Evolutionary conservation across 805 yeast species (phyloP).

Genomic region (Blastobotrys terrestris): DNA sequence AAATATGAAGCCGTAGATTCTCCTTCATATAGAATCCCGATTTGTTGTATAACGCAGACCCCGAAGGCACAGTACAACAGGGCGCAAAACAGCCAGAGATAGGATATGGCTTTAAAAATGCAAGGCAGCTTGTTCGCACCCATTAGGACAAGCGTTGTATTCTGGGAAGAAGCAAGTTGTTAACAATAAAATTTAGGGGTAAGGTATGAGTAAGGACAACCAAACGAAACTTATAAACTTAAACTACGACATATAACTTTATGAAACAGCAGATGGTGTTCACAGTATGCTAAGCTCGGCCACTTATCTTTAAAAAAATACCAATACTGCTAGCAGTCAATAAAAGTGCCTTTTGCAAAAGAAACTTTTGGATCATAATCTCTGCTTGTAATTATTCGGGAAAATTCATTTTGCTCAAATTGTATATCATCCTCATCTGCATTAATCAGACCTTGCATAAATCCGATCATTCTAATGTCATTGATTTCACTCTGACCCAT

Average conservation of each 20-base stretch:
- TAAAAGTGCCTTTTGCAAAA: background rate
- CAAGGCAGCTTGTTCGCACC: no score
- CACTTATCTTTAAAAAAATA: no score
- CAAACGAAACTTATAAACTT: no score
- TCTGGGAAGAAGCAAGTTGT: no score
- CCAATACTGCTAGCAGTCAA: no score
- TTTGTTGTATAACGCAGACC: background rate
- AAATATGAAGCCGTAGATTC: background rate
- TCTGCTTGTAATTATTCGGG: background rate
- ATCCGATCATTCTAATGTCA: background rate
- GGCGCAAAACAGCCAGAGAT: background rate
- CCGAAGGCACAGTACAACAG: background rate
- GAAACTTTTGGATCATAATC: background rate
- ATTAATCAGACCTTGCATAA: background rate
- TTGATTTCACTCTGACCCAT: background rate
- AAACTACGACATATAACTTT: no score
- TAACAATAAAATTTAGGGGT: no score
- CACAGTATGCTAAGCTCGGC: no score
- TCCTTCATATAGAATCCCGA: background rate
- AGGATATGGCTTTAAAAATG: background rate
- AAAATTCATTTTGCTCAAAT: background rate
- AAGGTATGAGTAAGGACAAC: no score
- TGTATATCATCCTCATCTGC: background rate
- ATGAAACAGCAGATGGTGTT: no score
- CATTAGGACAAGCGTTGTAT: no score